These are phyloP conservation scores for Eremochloa ophiuroides DNA, from an alignment of 176 grass and related monocot genomes.

Conservation along the genomic window DNA sequence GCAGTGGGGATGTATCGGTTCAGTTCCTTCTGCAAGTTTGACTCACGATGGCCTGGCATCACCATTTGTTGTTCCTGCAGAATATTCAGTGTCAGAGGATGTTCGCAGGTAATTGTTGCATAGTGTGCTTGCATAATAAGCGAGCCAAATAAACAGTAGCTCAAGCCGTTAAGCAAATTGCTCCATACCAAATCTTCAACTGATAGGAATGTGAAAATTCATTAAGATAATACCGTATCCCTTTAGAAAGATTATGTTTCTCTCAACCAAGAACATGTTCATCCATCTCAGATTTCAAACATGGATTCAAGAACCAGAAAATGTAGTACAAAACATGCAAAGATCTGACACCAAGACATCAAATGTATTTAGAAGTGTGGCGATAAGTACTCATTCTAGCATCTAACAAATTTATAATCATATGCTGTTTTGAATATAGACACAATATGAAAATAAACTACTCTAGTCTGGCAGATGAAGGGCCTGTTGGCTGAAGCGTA, in stretches of 20 bases:
- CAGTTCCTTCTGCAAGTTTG: conserved; percentile 88
- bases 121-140: neutral
- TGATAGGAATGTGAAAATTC: neutral
- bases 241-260: neutral
- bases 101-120: neutral
- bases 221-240: neutral
- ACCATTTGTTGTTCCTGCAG: conserved; percentile 99
- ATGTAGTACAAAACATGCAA: neutral
- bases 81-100: neutral
- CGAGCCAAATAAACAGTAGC: neutral
- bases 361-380: neutral
- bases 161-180: neutral
- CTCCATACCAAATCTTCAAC: neutral
- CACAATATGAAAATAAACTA: neutral
- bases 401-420: neutral
- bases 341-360: neutral
- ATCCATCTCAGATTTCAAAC: neutral
- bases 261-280: neutral
- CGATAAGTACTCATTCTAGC: neutral
- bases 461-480: neutral
- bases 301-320: neutral
- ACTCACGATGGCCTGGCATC: conserved; percentile 94
- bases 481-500: too few relatives aligned
- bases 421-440: neutral
- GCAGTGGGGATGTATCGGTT: conserved; percentile 96